phyloP scores from a whole-genome alignment of 768 basidiomycete species.

The Thelephora ganbajun region DNA sequence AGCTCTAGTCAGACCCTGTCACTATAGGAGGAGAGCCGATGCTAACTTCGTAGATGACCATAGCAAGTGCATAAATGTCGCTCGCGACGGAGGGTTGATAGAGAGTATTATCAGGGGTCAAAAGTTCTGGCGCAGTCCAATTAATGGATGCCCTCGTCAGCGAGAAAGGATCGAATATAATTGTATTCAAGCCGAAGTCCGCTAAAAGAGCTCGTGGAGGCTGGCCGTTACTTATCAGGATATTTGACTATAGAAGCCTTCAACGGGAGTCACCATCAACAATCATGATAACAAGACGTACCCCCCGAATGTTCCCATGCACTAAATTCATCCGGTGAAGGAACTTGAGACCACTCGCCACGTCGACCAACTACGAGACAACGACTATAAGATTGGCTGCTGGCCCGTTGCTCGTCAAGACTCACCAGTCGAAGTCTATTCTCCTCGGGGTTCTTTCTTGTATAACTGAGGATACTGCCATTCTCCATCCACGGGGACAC shows the following conservation, averaged over 20 bases:
- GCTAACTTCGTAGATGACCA: neutral
- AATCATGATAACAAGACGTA: neutral
- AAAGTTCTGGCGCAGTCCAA: neutral
- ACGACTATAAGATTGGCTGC: neutral
- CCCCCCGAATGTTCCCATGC: neutral
- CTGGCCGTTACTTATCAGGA: neutral
- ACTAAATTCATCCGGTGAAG: neutral
- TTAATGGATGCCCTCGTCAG: neutral
- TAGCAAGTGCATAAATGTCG: neutral
- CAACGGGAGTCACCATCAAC: neutral
- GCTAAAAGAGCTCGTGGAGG: neutral
- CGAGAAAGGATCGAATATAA: neutral
- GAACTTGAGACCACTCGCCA: neutral
- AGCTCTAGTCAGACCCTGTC: too few species aligned
- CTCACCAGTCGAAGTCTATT: neutral
- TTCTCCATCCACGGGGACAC: slow-evolving; percentile 4
- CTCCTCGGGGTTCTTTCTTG: neutral
- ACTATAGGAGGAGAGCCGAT: neutral
- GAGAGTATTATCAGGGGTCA: neutral
- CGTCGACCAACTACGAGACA: neutral
- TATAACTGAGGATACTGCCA: neutral
- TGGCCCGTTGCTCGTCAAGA: neutral
- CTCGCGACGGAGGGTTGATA: neutral
- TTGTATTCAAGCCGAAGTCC: neutral
- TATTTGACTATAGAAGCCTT: neutral